Evolutionary conservation across 306 rosid species (phyloP).

Genomic region (Oemleria cerasiformis): DNA sequence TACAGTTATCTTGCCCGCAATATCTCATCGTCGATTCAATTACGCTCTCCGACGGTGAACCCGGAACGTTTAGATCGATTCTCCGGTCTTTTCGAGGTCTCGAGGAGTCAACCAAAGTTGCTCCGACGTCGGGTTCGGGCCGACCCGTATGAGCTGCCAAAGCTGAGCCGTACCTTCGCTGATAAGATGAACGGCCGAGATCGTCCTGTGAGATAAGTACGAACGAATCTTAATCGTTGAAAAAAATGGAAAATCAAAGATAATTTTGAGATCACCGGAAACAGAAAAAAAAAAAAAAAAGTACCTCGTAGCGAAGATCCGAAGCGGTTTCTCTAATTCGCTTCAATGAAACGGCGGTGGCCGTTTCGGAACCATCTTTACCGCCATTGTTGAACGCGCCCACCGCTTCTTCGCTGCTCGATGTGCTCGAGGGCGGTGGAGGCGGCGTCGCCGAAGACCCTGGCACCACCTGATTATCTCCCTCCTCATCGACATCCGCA

Average conservation of each 20-base stretch:
- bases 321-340: conserved; percentile 44
- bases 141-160: conserved; percentile 18
- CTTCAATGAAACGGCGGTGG: conserved; percentile 31
- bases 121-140: conserved; percentile 24
- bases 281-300: background rate
- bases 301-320: conserved; percentile 42
- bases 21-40: conserved; percentile 4
- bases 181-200: conserved; percentile 10
- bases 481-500: conserved; percentile 25
- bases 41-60: background rate
- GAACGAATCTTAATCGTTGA: background rate
- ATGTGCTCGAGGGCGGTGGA: conserved; percentile 53
- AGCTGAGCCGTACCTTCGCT: conserved; percentile 12
- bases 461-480: conserved; percentile 61
- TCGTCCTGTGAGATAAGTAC: conserved; percentile 24
- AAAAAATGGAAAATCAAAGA: background rate
- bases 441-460: conserved; percentile 38
- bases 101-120: conserved; percentile 17
- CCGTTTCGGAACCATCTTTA: conserved; percentile 23
- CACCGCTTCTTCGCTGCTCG: conserved; percentile 53
- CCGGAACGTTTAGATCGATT: conserved; percentile 1
- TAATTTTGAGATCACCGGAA: background rate
- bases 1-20: conserved; percentile 4
- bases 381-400: conserved; percentile 22
- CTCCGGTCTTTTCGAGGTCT: conserved; percentile 21